Percentiles rank a stretch among this genome's conserved stretches.
Conservation (phyloP, 2,329 filamentous ascomycete genomes). For the Fusarium burgessii region DNA sequence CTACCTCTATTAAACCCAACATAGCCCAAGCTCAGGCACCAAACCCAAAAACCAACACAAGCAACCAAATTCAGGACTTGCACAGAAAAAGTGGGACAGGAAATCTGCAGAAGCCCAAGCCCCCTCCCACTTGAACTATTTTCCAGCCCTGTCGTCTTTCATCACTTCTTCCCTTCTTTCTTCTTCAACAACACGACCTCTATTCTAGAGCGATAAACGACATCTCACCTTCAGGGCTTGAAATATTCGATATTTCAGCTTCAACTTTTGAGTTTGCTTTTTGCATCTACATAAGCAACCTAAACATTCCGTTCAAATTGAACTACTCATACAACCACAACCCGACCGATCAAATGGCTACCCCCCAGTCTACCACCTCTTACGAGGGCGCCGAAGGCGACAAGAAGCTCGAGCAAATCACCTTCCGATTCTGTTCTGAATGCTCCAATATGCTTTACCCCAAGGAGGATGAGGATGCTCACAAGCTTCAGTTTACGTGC, state of each 20-base stretch:
- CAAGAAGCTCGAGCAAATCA: slow-evolving; percentile 81
- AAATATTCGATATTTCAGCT: slow-evolving; percentile 32
- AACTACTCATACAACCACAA: slow-evolving; percentile 13
- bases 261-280: slow-evolving; percentile 12
- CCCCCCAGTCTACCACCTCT: slow-evolving; percentile 64
- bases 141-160: slow-evolving; percentile 27
- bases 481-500: slow-evolving; percentile 93
- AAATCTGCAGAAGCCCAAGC: slow-evolving; percentile 16
- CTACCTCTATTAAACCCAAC: slow-evolving; percentile 2
- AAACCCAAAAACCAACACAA: slow-evolving; percentile 15
- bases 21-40: slow-evolving; percentile 13
- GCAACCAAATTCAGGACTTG: slow-evolving; percentile 23
- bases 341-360: slow-evolving; percentile 61
- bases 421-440: slow-evolving; percentile 98
- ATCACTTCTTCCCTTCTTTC: slow-evolving; percentile 15
- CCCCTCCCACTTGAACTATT: slow-evolving; percentile 35
- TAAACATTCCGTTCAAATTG: slow-evolving; percentile 17
- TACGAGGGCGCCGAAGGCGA: slow-evolving; percentile 58
- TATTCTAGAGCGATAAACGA: slow-evolving; percentile 19
- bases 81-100: slow-evolving; percentile 34
- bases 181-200: slow-evolving; percentile 21
- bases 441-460: slow-evolving; percentile 99
- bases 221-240: slow-evolving; percentile 9
- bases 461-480: slow-evolving; percentile 87
- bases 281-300: slow-evolving; percentile 2